A percentile compares a stretch with the other conserved stretches of the same genome.
Conservation (phyloP, 495 filamentous ascomycete species). For the Astrothelium subdiscretum region DNA sequence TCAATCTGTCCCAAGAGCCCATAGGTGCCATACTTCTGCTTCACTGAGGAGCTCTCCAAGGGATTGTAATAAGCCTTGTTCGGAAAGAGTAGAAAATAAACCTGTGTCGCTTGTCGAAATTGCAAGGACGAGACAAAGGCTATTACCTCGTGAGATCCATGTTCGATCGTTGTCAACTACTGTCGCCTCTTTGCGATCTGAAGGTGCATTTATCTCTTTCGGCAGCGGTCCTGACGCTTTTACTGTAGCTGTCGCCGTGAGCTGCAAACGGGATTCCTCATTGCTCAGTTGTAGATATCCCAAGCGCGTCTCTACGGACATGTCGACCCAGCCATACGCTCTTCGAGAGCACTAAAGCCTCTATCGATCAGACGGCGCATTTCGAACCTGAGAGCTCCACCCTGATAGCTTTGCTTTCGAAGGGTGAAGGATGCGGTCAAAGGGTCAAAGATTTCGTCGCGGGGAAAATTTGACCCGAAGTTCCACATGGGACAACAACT, state of each 20-base stretch:
- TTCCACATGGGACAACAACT: not conserved
- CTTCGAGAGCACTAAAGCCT: not conserved
- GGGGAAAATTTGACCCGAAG: not conserved
- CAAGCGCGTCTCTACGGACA: conserved; percentile 18
- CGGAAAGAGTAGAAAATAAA: not conserved
- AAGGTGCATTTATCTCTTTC: not conserved
- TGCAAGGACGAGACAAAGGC: conserved; percentile 16
- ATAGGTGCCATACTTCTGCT: conserved; percentile 14
- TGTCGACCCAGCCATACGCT: not conserved
- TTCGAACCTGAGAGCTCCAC: no score
- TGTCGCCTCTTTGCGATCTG: not conserved
- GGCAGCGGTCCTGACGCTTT: not conserved
- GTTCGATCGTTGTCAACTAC: not conserved
- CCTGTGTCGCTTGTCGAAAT: conserved; percentile 11
- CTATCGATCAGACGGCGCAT: no score
- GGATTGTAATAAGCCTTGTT: conserved; percentile 5
- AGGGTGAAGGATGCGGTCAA: no score
- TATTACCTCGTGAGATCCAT: conserved; percentile 20
- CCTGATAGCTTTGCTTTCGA: no score
- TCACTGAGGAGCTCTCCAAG: conserved; percentile 12
- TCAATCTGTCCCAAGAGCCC: not conserved
- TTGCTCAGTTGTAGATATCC: conserved; percentile 20
- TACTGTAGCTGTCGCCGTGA: conserved; percentile 10
- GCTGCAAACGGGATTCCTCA: conserved; percentile 11
- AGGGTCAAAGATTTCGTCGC: not conserved